Evolutionary conservation across 495 filamentous ascomycete genomes (phyloP).

Genomic region (Daldinia bambusicola): DNA sequence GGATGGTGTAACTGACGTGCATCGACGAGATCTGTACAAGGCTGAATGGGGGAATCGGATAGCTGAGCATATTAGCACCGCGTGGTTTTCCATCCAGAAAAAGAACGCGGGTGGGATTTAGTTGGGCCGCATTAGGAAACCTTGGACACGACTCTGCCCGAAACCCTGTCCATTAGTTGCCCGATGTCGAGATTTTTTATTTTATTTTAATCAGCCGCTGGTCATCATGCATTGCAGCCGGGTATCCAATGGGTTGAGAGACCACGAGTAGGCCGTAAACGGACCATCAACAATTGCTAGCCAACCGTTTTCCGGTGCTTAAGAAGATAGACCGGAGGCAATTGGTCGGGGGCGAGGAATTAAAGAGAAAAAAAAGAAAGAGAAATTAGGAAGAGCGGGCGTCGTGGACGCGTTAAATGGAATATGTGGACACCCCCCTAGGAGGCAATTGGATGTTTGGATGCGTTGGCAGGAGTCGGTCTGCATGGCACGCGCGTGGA

Average conservation of each 20-base stretch:
- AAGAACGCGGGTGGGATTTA: constrained; percentile 37
- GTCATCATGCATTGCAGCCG: constrained; percentile 44
- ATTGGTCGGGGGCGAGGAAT: constrained; percentile 28
- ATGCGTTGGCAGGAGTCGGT: constrained; percentile 42
- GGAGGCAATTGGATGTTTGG: constrained; percentile 46
- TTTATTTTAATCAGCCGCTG: constrained; percentile 40
- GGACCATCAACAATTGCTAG: constrained; percentile 34
- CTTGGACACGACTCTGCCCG: constrained; percentile 33
- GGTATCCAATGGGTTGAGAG: constrained; percentile 36
- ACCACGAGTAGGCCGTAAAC: constrained; percentile 37
- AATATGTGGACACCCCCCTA: constrained; percentile 39
- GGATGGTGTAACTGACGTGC: constrained; percentile 47
- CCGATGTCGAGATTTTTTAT: constrained; percentile 21
- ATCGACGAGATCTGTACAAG: constrained; percentile 50
- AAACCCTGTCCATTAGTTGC: constrained; percentile 36
- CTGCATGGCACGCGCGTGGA: constrained; percentile 41
- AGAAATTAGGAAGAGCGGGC: constrained; percentile 34
- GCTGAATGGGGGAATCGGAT: constrained; percentile 49
- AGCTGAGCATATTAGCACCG: constrained; percentile 40
- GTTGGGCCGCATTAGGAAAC: constrained; percentile 44
- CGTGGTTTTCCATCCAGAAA: constrained; percentile 38
- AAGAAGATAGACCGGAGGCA: constrained; percentile 17
- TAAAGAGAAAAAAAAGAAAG: constrained; percentile 19
- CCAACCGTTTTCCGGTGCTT: constrained; percentile 9
- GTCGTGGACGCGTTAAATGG: constrained; percentile 45